phyloP scores from a whole-genome alignment of 116 monocot genomes.

The Dioscorea cayenensis region DNA sequence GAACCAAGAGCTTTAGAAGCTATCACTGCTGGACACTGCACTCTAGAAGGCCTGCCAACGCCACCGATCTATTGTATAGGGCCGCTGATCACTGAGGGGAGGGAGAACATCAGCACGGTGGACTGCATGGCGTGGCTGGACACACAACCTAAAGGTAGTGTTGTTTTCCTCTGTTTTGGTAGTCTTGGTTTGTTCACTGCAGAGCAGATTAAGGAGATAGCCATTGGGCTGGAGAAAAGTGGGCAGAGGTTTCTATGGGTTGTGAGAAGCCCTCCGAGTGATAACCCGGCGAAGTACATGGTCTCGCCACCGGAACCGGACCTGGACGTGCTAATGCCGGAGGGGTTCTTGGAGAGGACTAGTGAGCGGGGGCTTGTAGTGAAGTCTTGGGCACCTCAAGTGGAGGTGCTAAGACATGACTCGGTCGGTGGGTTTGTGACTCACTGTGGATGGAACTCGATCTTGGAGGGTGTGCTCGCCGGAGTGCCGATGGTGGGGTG shows the following conservation, averaged over 20 bases:
- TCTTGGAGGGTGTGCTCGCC: conserved; percentile 35
- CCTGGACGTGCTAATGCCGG: conserved; percentile 33
- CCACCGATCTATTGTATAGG: conserved; percentile 23
- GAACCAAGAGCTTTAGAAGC: conserved; percentile 23
- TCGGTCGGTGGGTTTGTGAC: conserved; percentile 52
- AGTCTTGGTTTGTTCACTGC: conserved; percentile 37
- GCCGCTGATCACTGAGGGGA: conserved; percentile 18
- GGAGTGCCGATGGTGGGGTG: conserved; percentile 52
- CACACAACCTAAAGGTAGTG: conserved; percentile 33
- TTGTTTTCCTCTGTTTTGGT: conserved; percentile 70
- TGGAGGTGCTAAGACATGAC: conserved; percentile 32
- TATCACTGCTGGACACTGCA: conserved; percentile 3
- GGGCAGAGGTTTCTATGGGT: conserved; percentile 59
- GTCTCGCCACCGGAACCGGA: conserved; percentile 24
- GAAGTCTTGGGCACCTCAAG: conserved; percentile 51
- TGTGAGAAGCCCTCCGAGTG: conserved; percentile 21
- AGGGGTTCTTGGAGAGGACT: conserved; percentile 49
- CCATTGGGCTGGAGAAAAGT: conserved; percentile 46
- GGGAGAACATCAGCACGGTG: neutral
- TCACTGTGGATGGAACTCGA: conserved; percentile 65
- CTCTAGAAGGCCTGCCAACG: neutral
- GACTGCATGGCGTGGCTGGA: conserved; percentile 49
- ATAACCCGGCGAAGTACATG: neutral
- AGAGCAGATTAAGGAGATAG: conserved; percentile 47
- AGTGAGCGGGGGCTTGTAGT: conserved; percentile 34